Base-by-base conservation (phyloP, 2,329 filamentous ascomycete species). In the Ceratocystis colombiana region DNA sequence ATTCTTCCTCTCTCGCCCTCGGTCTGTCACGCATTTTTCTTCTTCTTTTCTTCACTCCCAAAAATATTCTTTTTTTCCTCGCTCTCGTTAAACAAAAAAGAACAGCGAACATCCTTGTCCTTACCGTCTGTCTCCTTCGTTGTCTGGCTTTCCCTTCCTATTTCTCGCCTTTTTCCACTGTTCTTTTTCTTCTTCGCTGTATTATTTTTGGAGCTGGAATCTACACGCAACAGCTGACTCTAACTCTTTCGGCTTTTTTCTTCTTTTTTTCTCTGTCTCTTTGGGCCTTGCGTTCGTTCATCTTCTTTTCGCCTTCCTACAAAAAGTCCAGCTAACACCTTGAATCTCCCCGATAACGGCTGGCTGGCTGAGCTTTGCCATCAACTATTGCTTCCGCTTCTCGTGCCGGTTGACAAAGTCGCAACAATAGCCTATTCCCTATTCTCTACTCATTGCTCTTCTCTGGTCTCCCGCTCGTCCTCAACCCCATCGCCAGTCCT, bases 151-250 rank as follows among this genome's bases (percentile, higher is more conserved):
- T 37, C 55, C 15, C 55, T 30, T 57, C 22, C 22, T 20, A 57
- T 57, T 33, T 30, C 53, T 57, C 53, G 53, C 53, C 17, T 20
- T 59, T 30, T 41, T 41, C 37, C 37, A 41, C 37, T 41, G 37
- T 41, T 41, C 37, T 41, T 41, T 37, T n/a, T 53, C 48, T 53
- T 53, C 48, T 53, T 41, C 37, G 10, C 25, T 28, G 5, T 59
- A 30, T 59, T 59, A 37, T 59, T 59, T 59, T 59, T 33, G 55
- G 55, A 59, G 55, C 55, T 59, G 55, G 28, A 59, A 15, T 41
- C 55, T 59, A 28, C 48, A 25, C 25, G 3, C 48, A 28, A 8
- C 15, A 25, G 48, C 37, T 53, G 30, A 33, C 55, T 37, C n/a
- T 59, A n/a, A 8, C 55, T 59, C 30, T 48, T 48, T 48, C 46